Conservation (phyloP, 1,284 basidiomycete genomes). For the Puccinia polysora region DNA sequence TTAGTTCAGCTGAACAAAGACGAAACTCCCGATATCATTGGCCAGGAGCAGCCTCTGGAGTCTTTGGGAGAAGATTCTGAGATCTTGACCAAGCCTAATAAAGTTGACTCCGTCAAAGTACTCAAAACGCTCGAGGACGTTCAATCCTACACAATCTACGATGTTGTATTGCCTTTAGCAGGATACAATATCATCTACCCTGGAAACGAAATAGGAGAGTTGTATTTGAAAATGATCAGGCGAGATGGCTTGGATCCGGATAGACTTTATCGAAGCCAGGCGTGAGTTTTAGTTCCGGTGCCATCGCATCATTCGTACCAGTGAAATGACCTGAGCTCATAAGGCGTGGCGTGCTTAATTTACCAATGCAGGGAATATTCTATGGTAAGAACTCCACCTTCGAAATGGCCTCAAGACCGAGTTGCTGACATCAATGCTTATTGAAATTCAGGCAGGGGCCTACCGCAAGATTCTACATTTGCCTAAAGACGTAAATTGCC, state of each 20-base stretch:
- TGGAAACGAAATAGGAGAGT: slow-evolving; percentile 63
- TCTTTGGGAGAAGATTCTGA: slow-evolving; percentile 49
- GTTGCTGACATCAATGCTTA: not conserved
- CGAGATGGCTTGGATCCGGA: slow-evolving; percentile 82
- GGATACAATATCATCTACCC: slow-evolving; percentile 88
- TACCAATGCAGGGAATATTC: slow-evolving; percentile 36
- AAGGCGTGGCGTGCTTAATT: not conserved
- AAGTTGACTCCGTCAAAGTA: slow-evolving; percentile 47
- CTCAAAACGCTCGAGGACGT: slow-evolving; percentile 63
- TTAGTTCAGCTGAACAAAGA: slow-evolving; percentile 61
- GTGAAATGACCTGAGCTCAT: not conserved
- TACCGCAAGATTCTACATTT: slow-evolving; percentile 86
- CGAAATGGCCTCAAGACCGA: not conserved
- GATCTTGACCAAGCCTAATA: not conserved
- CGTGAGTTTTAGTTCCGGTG: slow-evolving; percentile 52
- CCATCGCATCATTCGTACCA: not conserved
- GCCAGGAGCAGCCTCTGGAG: slow-evolving; percentile 50
- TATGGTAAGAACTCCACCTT: slow-evolving; percentile 37
- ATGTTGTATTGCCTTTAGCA: slow-evolving; percentile 91
- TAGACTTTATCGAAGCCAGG: slow-evolving; percentile 76
- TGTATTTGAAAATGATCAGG: slow-evolving; percentile 72
- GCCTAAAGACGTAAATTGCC: slow-evolving; percentile 74
- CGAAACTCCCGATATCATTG: slow-evolving; percentile 49
- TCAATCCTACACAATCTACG: slow-evolving; percentile 75
- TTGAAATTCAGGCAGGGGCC: slow-evolving; percentile 68